Conservation (phyloP, 1,284 basidiomycete species). For the Mycena sp. region DNA sequence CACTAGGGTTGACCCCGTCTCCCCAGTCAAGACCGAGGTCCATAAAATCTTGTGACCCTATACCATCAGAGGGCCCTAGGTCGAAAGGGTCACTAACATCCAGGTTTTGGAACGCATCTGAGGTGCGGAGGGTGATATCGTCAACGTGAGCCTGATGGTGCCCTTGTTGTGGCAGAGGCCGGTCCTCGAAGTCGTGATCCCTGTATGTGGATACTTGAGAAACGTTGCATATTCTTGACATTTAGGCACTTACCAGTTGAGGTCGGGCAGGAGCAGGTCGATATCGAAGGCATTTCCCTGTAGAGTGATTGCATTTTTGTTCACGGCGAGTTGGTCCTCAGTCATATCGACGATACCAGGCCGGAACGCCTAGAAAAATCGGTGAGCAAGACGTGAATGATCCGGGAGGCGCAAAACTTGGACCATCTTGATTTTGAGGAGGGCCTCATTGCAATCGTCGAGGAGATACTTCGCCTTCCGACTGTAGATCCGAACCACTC, state of each 20-base stretch:
- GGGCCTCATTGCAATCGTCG: slow-evolving; percentile 97
- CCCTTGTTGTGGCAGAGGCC: slow-evolving; percentile 71
- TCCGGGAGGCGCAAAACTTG: background rate
- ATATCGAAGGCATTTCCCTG: slow-evolving; percentile 79
- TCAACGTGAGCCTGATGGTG: slow-evolving; percentile 84
- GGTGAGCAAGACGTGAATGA: slow-evolving; percentile 7
- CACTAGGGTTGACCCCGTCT: slow-evolving; percentile 54
- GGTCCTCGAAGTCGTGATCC: slow-evolving; percentile 80
- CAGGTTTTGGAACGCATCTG: slow-evolving; percentile 64
- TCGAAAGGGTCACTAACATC: slow-evolving; percentile 76
- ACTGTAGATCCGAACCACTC: slow-evolving; percentile 97
- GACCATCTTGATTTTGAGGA: slow-evolving; percentile 97
- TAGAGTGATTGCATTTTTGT: slow-evolving; percentile 88
- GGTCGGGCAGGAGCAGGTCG: slow-evolving; percentile 83
- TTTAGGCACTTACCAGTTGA: slow-evolving; percentile 68
- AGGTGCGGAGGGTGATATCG: slow-evolving; percentile 84
- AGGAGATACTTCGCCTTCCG: slow-evolving; percentile 97
- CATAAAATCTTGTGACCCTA: slow-evolving; percentile 87
- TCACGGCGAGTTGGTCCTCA: slow-evolving; percentile 90
- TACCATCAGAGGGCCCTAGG: slow-evolving; percentile 80
- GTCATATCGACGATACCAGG: slow-evolving; percentile 95
- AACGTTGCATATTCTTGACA: background rate
- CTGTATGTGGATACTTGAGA: slow-evolving; percentile 47
- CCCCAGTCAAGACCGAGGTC: slow-evolving; percentile 81
- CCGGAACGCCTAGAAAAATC: slow-evolving; percentile 78